A percentile compares a stretch with the other conserved stretches of the same genome.
Conservation (phyloP, 176 grass and related monocot species). For the Carex pumila region DNA sequence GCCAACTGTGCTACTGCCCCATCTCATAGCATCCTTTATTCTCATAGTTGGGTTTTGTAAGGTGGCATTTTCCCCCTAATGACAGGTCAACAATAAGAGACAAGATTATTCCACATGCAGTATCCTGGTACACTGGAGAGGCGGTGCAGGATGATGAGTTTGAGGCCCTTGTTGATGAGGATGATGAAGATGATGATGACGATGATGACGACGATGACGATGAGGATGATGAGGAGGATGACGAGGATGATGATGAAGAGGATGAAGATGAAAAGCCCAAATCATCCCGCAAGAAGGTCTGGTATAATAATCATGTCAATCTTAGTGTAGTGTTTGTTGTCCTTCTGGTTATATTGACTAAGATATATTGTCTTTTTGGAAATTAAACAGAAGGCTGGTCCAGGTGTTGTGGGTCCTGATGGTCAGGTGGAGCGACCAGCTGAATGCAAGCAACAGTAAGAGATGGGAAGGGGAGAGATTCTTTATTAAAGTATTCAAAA, state of each 20-base stretch:
- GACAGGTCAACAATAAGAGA: conserved; percentile 86
- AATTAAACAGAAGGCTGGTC: conserved; percentile 43
- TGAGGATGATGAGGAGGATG: conserved; percentile 24
- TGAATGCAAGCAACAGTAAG: conserved; percentile 94
- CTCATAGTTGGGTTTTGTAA: neutral
- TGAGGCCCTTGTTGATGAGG: conserved; percentile 57
- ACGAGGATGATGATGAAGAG: conserved; percentile 40
- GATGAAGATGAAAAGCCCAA: conserved; percentile 47
- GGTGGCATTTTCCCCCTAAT: neutral
- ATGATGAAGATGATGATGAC: conserved; percentile 36
- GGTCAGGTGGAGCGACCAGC: conserved; percentile 68
- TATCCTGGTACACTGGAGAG: conserved; percentile 88
- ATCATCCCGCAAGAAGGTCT: conserved; percentile 28
- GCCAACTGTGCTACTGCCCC: too few species aligned
- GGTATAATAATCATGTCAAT: conserved; percentile 8
- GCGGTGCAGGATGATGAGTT: conserved; percentile 68
- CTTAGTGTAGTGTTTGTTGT: neutral
- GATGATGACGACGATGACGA: conserved; percentile 31
- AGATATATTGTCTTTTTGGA: neutral
- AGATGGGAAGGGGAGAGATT: neutral
- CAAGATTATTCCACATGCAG: conserved; percentile 93
- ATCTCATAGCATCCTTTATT: neutral
- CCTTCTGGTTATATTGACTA: neutral
- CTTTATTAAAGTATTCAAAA: conserved; percentile 16
- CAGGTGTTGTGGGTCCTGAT: conserved; percentile 37